A percentile compares a stretch with the other conserved stretches of the same genome.
Evolutionary conservation across 192 early-diverging fungal species (phyloP).

Genomic region (Backusella luteola): DNA sequence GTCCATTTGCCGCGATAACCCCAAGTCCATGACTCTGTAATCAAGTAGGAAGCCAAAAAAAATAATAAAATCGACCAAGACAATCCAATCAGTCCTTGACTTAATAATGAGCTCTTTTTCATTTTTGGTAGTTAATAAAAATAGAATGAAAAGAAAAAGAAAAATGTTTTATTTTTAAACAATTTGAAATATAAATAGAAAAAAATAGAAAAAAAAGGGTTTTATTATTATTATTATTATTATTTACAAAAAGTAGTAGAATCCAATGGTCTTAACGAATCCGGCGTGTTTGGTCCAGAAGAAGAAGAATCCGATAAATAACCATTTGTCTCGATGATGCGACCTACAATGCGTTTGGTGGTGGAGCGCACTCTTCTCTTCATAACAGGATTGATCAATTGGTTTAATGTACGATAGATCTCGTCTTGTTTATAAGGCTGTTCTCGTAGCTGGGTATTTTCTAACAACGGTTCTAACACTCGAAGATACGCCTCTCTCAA

Average conservation of each 20-base stretch:
- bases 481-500: constrained; percentile 69
- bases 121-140: not conserved
- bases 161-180: not conserved
- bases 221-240: not conserved
- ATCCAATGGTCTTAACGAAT: not conserved
- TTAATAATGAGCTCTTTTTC: not conserved
- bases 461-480: constrained; percentile 63
- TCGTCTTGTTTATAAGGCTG: constrained; percentile 51
- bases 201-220: not conserved
- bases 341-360: constrained; percentile 44
- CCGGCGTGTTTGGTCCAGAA: not conserved
- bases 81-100: constrained; percentile 9
- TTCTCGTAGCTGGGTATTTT: constrained; percentile 54
- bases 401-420: constrained; percentile 41
- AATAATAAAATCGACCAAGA: constrained; percentile 36
- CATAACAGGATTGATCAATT: constrained; percentile 38
- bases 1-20: constrained; percentile 68
- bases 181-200: not conserved
- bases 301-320: not conserved
- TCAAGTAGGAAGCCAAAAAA: constrained; percentile 59
- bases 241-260: not conserved
- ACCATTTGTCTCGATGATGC: constrained; percentile 37
- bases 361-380: constrained; percentile 39
- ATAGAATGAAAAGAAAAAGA: not conserved
- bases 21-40: constrained; percentile 80